Base-by-base conservation (phyloP, 441 rosid genomes). In the Isatis lusitanica region DNA sequence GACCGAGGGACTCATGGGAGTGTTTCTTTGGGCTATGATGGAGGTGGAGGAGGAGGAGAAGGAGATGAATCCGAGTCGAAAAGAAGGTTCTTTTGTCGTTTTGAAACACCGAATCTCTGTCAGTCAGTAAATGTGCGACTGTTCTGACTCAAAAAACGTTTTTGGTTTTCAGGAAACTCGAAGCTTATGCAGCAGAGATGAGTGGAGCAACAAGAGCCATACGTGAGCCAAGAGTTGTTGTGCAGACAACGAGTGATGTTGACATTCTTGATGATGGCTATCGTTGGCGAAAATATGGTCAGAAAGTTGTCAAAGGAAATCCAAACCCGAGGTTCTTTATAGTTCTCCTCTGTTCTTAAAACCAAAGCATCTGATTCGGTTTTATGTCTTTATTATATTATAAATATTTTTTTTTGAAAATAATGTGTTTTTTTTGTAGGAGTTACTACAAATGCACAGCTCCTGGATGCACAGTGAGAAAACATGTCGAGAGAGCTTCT, bases 401-500 rank as follows among this genome's bases (percentile, higher is more conserved):
- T 36, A 36, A 36, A 7, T 2, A 9, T 0, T 8, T 36, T n/a
- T 7, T 30, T 55, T 30, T 7, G 1, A 36, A 9, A 36, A 9
- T 5, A n/a, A n/a, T 43, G 21, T 36, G n/a, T 10, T 10, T 30
- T 74, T 10, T 10, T 30, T 74, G 82, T 80, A 95, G 98, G 98
- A 95, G 99, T 70, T 93, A 95, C 64, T 95, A 95, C 85, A 95
- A 93, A 84, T 95, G 99, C 81, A 93, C 99, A 1, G 89, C 83
- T 63, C 85, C 94, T 7, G 96, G 97, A 57, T 95, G 99, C 84
- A 79, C 89, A 0, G 97, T 95, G 61, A 88, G 99, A 60, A 95
- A 95, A 84, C 99, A 95, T 31, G 99, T 95, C 9, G 99, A 95
- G 80, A 88, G 99, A 84, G 99, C 98, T 73, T 92, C 97, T 8